A percentile compares a stretch with the other conserved stretches of the same genome.
phyloP scores from a whole-genome alignment of 352 stramenopile species.

The Pythium graminicola region DNA sequence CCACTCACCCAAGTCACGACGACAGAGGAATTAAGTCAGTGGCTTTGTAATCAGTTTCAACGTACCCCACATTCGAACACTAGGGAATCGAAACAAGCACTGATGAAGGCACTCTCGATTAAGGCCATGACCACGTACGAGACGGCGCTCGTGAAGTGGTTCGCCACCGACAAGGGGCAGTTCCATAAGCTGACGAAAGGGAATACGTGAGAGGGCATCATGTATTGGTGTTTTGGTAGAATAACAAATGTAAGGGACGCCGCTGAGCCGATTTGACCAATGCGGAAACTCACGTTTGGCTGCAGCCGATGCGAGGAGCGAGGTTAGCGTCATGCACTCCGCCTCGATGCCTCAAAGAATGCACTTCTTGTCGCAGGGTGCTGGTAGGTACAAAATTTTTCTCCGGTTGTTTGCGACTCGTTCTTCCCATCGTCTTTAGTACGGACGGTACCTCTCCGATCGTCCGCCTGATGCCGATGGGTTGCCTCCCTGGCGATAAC shows the following conservation, averaged over 20 bases:
- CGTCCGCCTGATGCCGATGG: slow-evolving; percentile 49
- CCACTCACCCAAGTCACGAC: slow-evolving; percentile 1
- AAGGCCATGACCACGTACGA: slow-evolving; percentile 33
- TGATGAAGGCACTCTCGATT: slow-evolving; percentile 25
- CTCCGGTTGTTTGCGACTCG: background rate
- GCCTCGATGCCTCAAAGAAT: too few relatives aligned
- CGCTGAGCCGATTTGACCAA: too few relatives aligned
- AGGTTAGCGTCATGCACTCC: too few relatives aligned
- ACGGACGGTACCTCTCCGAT: slow-evolving; percentile 80
- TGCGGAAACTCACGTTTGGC: too few relatives aligned
- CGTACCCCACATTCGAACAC: too few relatives aligned
- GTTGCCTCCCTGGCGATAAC: slow-evolving; percentile 52
- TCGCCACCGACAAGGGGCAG: slow-evolving; percentile 18
- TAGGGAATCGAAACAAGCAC: too few relatives aligned
- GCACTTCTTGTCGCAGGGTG: too few relatives aligned
- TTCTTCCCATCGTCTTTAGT: slow-evolving; percentile 34
- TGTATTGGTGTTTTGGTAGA: slow-evolving; percentile 12
- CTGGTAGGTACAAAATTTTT: too few relatives aligned
- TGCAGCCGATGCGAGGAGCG: too few relatives aligned
- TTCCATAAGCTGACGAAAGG: too few relatives aligned
- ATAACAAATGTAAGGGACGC: slow-evolving; percentile 15
- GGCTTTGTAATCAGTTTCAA: background rate
- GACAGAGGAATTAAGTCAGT: background rate
- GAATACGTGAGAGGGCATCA: background rate
- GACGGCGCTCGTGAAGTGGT: slow-evolving; percentile 30